Base-by-base conservation (phyloP, 2,329 filamentous ascomycete genomes). In the Colletotrichum sp. region DNA sequence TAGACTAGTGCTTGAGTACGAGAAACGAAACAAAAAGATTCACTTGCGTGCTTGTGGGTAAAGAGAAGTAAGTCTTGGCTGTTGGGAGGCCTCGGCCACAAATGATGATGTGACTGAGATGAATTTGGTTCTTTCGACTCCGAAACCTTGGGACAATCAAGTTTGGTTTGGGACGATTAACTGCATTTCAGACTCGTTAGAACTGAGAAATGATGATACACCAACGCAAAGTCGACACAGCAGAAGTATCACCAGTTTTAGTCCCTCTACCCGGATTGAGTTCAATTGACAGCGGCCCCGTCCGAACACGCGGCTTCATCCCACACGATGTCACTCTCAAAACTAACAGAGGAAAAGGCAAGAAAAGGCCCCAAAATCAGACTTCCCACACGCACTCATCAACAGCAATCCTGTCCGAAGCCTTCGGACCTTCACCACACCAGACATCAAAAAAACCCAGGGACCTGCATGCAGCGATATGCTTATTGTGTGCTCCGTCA, bases 81-180 rank as follows among this genome's bases (percentile, higher is more conserved):
- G 0, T 32, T 32, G 57, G 16, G 16, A 52, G 18, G n/a, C 44
- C 44, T 52, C 44, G 44, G 44, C n/a, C 10, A 4, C 1, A 21
- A 6, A 21, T 21, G n/a, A 5, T 52, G 44, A 21, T 52, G 10
- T 1, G 44, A 13, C 1, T 0, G 12, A 8, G n/a, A 4, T 1
- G n/a, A 52, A 0, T n/a, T 1, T 49, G 10, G n/a, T 52, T 52
- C 10, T 2, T 4, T 3, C 1, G 44, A 52, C n/a, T 52, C 44
- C 44, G 44, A 52, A 52, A 52, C 44, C 44, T 52, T 52, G 44
- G 44, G 0, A 21, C 44, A 13, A 2, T 52, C 44, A 52, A 52
- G 10, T 13, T 21, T 13, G n/a, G n/a, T 52, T 52, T 52, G 44
- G 44, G 44, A 21, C 44, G 8, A 8, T 44, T 18, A 9, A 44